Evolutionary conservation across 192 early-diverging fungal genomes (phyloP).

Genomic region (Dissophora ornata): DNA sequence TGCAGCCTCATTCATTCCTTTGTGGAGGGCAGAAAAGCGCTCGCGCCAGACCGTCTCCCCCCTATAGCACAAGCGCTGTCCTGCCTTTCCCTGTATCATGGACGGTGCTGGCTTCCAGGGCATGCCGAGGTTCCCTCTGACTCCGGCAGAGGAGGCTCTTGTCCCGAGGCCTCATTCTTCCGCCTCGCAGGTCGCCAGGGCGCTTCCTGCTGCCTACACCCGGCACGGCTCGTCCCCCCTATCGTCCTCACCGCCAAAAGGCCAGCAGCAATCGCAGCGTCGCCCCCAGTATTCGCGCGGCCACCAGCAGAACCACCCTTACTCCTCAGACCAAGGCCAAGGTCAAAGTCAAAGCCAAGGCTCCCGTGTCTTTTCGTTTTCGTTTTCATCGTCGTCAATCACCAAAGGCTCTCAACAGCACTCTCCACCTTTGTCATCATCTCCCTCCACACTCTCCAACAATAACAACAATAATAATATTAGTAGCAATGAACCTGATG

Average conservation of each 20-base stretch:
- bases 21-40: too few species aligned
- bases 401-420: constrained; percentile 14
- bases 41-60: not conserved
- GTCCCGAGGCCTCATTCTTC: constrained; percentile 39
- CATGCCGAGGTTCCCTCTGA: constrained; percentile 35
- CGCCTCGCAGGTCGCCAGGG: constrained; percentile 40
- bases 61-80: not conserved
- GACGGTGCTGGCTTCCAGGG: constrained; percentile 30
- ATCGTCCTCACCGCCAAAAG: not conserved
- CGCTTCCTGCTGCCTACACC: constrained; percentile 28
- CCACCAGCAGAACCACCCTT: constrained; percentile 8
- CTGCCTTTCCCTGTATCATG: not conserved
- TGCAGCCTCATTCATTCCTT: too few species aligned
- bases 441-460: constrained; percentile 6
- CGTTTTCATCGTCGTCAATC: constrained; percentile 16
- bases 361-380: constrained; percentile 6
- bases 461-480: not conserved
- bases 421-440: not conserved
- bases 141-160: constrained; percentile 42
- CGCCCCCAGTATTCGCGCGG: constrained; percentile 14
- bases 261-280: constrained; percentile 7
- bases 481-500: constrained; percentile 9
- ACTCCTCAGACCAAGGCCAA: not conserved
- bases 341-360: not conserved
- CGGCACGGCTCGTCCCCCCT: not conserved